Percentiles rank a stretch among this genome's conserved stretches.
These are phyloP conservation scores for Leccinum arenicola DNA, from an alignment of 768 basidiomycete species.

Conservation along the genomic window DNA sequence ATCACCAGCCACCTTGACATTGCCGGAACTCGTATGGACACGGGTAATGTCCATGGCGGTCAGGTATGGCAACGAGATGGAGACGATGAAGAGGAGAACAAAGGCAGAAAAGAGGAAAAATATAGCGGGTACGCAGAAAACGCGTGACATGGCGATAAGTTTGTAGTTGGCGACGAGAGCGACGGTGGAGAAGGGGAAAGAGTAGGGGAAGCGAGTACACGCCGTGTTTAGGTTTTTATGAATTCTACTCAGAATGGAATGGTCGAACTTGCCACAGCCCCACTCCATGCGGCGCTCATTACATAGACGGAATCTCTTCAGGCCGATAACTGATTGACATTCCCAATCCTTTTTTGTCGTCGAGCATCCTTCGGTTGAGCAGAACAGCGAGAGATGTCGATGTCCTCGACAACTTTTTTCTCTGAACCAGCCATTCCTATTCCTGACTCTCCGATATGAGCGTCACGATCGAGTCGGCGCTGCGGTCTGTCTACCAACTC, in stretches of 20 bases:
- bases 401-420: too few relatives aligned
- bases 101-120: slow-evolving; percentile 59
- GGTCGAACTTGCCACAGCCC: not conserved
- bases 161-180: not conserved
- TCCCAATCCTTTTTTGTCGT: too few relatives aligned
- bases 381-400: too few relatives aligned
- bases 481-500: not conserved
- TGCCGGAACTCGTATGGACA: slow-evolving; percentile 41
- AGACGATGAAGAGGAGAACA: slow-evolving; percentile 62
- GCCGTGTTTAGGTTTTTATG: slow-evolving; percentile 17
- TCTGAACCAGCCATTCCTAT: not conserved
- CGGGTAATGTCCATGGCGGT: slow-evolving; percentile 66
- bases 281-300: not conserved
- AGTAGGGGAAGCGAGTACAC: slow-evolving; percentile 1
- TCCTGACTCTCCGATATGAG: not conserved
- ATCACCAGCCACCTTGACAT: slow-evolving; percentile 23
- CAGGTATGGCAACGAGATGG: slow-evolving; percentile 70
- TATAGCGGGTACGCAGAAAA: slow-evolving; percentile 61
- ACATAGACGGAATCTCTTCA: not conserved
- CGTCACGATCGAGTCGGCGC: not conserved
- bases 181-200: slow-evolving; percentile 6
- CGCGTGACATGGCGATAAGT: slow-evolving; percentile 37
- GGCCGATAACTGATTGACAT: too few relatives aligned
- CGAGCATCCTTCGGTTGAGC: too few relatives aligned
- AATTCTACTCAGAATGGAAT: slow-evolving; percentile 7